A percentile compares a stretch with the other conserved stretches of the same genome.
These are phyloP conservation scores for Pyrenophora graminea DNA, from an alignment of 2,329 filamentous ascomycete genomes.

Conservation along the genomic window DNA sequence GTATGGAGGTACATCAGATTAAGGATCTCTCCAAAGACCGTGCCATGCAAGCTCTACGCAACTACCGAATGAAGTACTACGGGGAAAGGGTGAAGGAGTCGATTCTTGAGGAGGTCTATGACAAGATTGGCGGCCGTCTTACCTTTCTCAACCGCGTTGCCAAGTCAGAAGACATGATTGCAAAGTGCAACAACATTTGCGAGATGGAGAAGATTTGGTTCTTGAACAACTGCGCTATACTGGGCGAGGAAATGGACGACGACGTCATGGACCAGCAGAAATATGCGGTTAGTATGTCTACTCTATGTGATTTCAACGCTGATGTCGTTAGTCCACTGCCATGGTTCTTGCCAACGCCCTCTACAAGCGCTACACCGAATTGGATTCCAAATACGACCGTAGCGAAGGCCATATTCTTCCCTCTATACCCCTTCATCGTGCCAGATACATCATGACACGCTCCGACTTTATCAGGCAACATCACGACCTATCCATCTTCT, in stretches of 20 bases:
- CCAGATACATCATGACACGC: slow-evolving; percentile 83
- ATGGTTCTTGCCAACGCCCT: slow-evolving; percentile 92
- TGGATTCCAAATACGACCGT: slow-evolving; percentile 65
- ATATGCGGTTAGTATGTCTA: slow-evolving; percentile 70
- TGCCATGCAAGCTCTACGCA: slow-evolving; percentile 75
- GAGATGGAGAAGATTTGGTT: slow-evolving; percentile 77
- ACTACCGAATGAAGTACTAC: slow-evolving; percentile 81
- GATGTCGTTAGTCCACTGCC: slow-evolving; percentile 68
- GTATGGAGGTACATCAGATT: slow-evolving; percentile 91
- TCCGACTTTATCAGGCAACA: slow-evolving; percentile 92
- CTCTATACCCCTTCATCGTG: slow-evolving; percentile 58
- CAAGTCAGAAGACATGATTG: slow-evolving; percentile 79
- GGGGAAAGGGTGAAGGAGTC: slow-evolving; percentile 60
- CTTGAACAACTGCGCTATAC: slow-evolving; percentile 75
- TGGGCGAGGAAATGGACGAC: slow-evolving; percentile 82
- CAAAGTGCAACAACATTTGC: slow-evolving; percentile 74
- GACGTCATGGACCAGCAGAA: slow-evolving; percentile 99
- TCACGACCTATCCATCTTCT: slow-evolving; percentile 93
- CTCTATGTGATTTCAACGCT: neutral
- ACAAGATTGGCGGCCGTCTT: slow-evolving; percentile 82
- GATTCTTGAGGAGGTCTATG: slow-evolving; percentile 77
- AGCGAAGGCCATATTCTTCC: slow-evolving; percentile 76
- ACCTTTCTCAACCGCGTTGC: slow-evolving; percentile 89
- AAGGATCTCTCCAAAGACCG: slow-evolving; percentile 78
- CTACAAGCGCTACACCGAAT: slow-evolving; percentile 77